phyloP scores from a whole-genome alignment of 176 grass and related monocot genomes.

The Triticum timopheevii region DNA sequence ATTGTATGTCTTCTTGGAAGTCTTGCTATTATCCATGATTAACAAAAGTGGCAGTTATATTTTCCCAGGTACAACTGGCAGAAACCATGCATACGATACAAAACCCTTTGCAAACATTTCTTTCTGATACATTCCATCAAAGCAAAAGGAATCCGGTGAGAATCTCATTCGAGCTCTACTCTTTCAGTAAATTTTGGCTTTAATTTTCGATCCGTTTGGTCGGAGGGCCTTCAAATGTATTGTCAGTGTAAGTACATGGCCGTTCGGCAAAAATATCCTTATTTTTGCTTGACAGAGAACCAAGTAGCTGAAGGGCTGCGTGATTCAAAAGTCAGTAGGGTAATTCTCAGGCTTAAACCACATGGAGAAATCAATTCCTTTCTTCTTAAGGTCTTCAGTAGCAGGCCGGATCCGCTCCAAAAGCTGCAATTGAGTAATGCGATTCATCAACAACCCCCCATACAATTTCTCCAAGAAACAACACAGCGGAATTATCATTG shows the following conservation, averaged over 20 bases:
- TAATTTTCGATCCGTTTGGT: background rate
- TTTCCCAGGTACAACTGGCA: background rate
- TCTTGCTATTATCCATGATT: constrained; percentile 5
- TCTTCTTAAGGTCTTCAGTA: constrained; percentile 92
- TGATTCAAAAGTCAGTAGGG: constrained; percentile 65
- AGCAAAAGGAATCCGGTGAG: background rate
- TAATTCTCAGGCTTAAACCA: constrained; percentile 92
- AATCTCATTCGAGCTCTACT: background rate
- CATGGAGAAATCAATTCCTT: constrained; percentile 90
- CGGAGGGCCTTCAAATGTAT: constrained; percentile 1
- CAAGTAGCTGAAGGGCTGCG: background rate
- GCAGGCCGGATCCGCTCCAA: constrained; percentile 74
- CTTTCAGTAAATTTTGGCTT: background rate
- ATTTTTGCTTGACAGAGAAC: background rate
- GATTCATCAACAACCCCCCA: background rate
- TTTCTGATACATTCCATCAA: constrained; percentile 1
- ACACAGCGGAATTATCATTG: background rate
- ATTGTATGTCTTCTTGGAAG: background rate
- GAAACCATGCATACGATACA: background rate
- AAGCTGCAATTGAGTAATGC: constrained; percentile 55
- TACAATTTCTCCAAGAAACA: constrained; percentile 10
- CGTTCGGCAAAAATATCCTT: background rate
- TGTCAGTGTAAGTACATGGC: constrained; percentile 21
- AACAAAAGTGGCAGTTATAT: background rate
- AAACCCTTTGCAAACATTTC: background rate